A percentile compares a stretch with the other conserved stretches of the same genome.
Evolutionary conservation across 768 basidiomycete genomes (phyloP).

Genomic region (Sporobolomyces pararoseus): DNA sequence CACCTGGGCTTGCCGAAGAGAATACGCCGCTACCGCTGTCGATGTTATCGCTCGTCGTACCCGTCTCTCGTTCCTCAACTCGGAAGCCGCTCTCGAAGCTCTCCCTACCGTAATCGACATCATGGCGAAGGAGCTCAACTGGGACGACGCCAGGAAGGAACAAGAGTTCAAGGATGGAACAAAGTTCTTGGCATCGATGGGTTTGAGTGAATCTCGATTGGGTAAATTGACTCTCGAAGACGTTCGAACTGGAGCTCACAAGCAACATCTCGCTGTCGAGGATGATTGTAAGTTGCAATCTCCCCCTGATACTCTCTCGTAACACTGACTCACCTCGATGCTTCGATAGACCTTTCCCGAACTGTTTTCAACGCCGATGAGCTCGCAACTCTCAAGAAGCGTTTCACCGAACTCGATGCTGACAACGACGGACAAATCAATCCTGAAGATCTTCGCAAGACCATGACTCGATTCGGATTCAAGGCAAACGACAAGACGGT

Average conservation of each 20-base stretch:
- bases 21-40: slow-evolving; percentile 86
- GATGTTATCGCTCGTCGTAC: slow-evolving; percentile 83
- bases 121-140: slow-evolving; percentile 79
- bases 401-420: slow-evolving; percentile 50
- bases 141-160: slow-evolving; percentile 62
- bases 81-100: slow-evolving; percentile 72
- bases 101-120: slow-evolving; percentile 85
- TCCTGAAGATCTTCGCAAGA: slow-evolving; percentile 66
- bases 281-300: slow-evolving; percentile 37
- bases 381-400: slow-evolving; percentile 50
- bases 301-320: slow-evolving; percentile 29
- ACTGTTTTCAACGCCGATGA: slow-evolving; percentile 45
- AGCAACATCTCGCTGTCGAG: slow-evolving; percentile 39
- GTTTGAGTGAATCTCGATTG: slow-evolving; percentile 54
- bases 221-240: slow-evolving; percentile 44
- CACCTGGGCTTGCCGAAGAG: slow-evolving; percentile 76
- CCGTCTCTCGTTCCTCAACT: slow-evolving; percentile 90
- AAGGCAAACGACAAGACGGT: slow-evolving; percentile 49
- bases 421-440: slow-evolving; percentile 58
- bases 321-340: slow-evolving; percentile 13
- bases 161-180: slow-evolving; percentile 63
- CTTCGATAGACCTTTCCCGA: slow-evolving; percentile 46
- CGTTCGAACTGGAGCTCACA: slow-evolving; percentile 43
- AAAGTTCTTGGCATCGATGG: slow-evolving; percentile 77
- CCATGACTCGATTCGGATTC: slow-evolving; percentile 72